These are phyloP conservation scores for Cordyceps cateniannulata DNA, from an alignment of 2,329 filamentous ascomycete species.

Conservation along the genomic window DNA sequence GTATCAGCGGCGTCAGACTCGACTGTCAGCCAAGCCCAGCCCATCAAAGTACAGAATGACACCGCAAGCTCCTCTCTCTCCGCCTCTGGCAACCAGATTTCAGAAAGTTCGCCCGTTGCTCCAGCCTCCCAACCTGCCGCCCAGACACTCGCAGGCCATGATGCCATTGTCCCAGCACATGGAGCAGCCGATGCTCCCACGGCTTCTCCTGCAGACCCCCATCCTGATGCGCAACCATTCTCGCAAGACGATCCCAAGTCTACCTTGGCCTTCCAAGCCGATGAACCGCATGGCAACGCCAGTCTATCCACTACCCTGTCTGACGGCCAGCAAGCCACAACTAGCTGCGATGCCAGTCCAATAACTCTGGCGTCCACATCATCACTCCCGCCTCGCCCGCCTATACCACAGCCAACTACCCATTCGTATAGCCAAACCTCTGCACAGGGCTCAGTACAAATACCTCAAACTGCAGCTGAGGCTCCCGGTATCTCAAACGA, in stretches of 20 bases:
- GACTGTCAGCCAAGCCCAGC: constrained; percentile 34
- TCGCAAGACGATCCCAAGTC: not conserved
- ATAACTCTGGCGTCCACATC: constrained; percentile 31
- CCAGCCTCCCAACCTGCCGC: constrained; percentile 7
- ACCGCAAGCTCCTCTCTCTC: constrained; percentile 21
- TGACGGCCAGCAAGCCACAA: constrained; percentile 20
- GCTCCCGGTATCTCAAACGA: constrained; percentile 28
- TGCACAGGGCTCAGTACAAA: not conserved
- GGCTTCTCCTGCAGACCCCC: not conserved
- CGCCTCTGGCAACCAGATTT: constrained; percentile 21
- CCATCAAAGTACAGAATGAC: constrained; percentile 26
- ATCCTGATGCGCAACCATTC: not conserved
- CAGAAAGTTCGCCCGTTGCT: constrained; percentile 20
- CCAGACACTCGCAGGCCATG: constrained; percentile 7
- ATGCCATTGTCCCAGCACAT: not conserved
- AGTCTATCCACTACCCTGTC: constrained; percentile 15
- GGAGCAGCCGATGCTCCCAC: not conserved
- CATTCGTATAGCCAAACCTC: constrained; percentile 31
- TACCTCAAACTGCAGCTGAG: constrained; percentile 25
- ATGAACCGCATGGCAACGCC: constrained; percentile 21
- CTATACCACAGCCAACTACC: constrained; percentile 31
- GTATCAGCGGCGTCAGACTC: constrained; percentile 38
- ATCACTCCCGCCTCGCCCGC: constrained; percentile 42
- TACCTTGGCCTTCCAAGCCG: constrained; percentile 19
- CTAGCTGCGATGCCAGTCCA: constrained; percentile 23